phyloP scores from a whole-genome alignment of 768 basidiomycete genomes.

The Hericium rajendrae region DNA sequence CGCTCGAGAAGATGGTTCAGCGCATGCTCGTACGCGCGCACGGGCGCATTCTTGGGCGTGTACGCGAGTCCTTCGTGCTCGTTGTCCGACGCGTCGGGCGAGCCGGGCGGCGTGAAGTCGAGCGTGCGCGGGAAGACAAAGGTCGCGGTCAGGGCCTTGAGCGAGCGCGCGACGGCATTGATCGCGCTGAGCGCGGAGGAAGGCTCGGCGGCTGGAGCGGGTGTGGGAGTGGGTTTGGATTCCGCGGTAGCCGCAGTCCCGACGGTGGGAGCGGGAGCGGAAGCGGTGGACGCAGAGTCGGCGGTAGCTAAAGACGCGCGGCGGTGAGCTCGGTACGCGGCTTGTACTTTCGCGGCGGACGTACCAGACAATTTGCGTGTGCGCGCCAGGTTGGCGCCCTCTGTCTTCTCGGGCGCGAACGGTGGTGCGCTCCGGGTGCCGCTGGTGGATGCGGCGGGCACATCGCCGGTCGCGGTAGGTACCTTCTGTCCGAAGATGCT shows the following conservation, averaged over 20 bases:
- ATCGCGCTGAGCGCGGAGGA: not conserved
- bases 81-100: conserved; percentile 15
- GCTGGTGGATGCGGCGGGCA: too few species aligned
- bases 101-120: conserved; percentile 4
- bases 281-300: not conserved
- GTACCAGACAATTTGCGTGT: conserved; percentile 4
- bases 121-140: conserved; percentile 7
- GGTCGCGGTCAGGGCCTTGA: not conserved
- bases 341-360: conserved; percentile 4
- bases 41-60: conserved; percentile 46
- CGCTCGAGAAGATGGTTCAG: conserved; percentile 53
- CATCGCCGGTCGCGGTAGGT: not conserved
- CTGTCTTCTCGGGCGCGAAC: not conserved
- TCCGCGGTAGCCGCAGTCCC: not conserved
- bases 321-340: conserved; percentile 9
- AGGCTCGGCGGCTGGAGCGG: not conserved
- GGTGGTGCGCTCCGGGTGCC: too few species aligned
- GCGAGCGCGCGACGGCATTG: conserved; percentile 2
- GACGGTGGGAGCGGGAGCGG: not conserved
- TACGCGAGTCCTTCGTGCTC: conserved; percentile 36
- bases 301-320: not conserved
- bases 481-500: not conserved
- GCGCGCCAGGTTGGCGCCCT: conserved; percentile 7
- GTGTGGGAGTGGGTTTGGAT: not conserved
- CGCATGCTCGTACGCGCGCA: conserved; percentile 55